Base-by-base conservation (phyloP, 164 flowering plant genomes). In the Piper betle region DNA sequence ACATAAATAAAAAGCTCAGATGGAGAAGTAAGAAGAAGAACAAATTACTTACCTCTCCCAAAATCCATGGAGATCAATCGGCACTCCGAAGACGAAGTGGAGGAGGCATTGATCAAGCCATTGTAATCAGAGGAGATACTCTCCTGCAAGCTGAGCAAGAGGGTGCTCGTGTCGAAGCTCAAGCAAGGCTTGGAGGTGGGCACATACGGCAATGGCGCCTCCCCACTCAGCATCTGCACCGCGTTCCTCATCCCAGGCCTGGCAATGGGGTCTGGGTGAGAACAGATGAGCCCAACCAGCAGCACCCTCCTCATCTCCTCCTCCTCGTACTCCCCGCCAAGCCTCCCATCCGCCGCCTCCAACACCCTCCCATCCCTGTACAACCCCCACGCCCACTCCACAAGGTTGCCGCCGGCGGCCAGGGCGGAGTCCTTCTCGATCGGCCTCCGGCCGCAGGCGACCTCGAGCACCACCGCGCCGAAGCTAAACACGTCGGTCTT, bases 401-500 rank as follows among this genome's bases (percentile, higher is more conserved):
- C 96, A 85, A 92, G 69, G 66, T 81, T 86, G 55, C 77, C 61
- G 39, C 75, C 20, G 37, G 11, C 33, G 16, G 68, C 73, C 1
- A 70, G 74, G 3, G 38, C 74, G 0, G 19, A 42, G 37, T 84
- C 84, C 63, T 67, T 84, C 75, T 84, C 96, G 17, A 89, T 86
- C 0, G 97, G 88, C 62, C 96, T 77, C 65, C 96, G 69, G 16
- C 98, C 98, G 37, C 81, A 78, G 4, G 79, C 91, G 64, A 92
- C 96, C 60, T 89, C 96, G 6, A 92, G 80, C 12, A 83, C 88
- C 64, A 92, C 96, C 0, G 90, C 91, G 11, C 98, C 97, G 56
- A 65, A 92, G 77, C 98, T 89, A 57, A 87, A 92, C 61, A 87
- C 98, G 60, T 89, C 96, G 33, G 86, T 89, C 62, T 89, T 89